Conservation (phyloP, 805 yeast genomes). For the Hermanozyma aechmeae region DNA sequence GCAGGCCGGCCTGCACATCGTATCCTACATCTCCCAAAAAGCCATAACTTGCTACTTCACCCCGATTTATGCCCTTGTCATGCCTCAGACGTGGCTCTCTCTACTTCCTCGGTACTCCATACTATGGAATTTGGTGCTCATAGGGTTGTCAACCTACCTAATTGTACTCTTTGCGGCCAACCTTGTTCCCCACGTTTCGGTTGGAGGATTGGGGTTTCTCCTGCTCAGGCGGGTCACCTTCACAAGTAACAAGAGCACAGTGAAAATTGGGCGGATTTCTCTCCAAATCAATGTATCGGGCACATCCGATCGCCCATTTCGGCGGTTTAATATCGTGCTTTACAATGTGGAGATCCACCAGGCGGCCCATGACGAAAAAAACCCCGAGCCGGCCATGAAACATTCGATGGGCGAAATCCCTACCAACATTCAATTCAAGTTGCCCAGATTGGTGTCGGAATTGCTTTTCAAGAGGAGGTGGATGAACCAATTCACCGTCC, state of each 20-base stretch:
- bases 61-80: background rate
- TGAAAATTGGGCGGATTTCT: background rate
- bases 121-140: background rate
- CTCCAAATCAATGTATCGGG: background rate
- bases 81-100: background rate
- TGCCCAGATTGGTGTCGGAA: conserved; percentile 4
- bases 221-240: background rate
- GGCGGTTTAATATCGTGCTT: background rate
- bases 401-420: too few relatives aligned
- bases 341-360: background rate
- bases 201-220: background rate
- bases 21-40: background rate
- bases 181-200: background rate
- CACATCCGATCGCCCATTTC: background rate
- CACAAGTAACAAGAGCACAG: background rate
- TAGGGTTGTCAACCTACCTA: background rate
- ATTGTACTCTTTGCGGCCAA: background rate
- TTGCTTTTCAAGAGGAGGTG: conserved; percentile 5
- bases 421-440: too few relatives aligned
- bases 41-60: background rate
- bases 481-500: conserved; percentile 8
- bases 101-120: background rate
- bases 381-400: too few relatives aligned
- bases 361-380: too few relatives aligned
- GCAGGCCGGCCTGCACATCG: background rate